Evolutionary conservation across 2,329 filamentous ascomycete genomes (phyloP), one percentile per base, ranked within the genome.

Genomic region (Stromatinia cepivora): DNA sequence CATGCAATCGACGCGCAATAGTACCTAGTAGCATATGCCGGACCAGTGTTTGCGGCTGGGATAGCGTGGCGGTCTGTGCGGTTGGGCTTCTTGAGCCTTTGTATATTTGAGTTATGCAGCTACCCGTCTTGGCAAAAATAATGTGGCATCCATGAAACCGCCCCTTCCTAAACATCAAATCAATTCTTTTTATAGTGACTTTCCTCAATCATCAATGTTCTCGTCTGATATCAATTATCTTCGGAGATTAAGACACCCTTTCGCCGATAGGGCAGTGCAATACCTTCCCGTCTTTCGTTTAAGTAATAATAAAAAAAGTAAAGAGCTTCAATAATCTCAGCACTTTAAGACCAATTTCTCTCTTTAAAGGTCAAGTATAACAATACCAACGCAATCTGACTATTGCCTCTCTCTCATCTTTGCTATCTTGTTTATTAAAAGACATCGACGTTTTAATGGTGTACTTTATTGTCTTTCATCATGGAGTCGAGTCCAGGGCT

Each of bases 221-320:
- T 25, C n/a, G 11, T 52, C 13, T 50, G 46, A 39, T 20, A n/a
- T 17, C 9, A 9, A 25, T 3, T 22, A 25, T 15, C 25, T 31
- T 62, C 22, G 31, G 59, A 50, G 20, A 15, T 20, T 50, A 48
- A 34, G 59, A 36, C 45, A 50, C n/a, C 11, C 8, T n/a, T 50
- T n/a, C 15, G 20, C 59, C 42, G 59, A 50, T 50, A n/a, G 28
- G 28, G 22, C 8, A 50, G 17, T 36, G 15, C 4, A 20, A 62
- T 25, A 34, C 28, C 20, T 36, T 36, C 28, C 53, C 11, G 28
- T 48, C 45, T 36, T 56, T 22, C 34, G 4, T 57, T 25, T 13
- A 17, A 36, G 45, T 36, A 36, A 63, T 48, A 28, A 62, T 36
- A 36, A 63, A 62, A 28, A 62, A 50, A 63, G 45, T 63, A 22